A percentile compares a stretch with the other conserved stretches of the same genome.
phyloP scores from a whole-genome alignment of 2,329 filamentous ascomycete species.

The Exophiala xenobiotica region DNA sequence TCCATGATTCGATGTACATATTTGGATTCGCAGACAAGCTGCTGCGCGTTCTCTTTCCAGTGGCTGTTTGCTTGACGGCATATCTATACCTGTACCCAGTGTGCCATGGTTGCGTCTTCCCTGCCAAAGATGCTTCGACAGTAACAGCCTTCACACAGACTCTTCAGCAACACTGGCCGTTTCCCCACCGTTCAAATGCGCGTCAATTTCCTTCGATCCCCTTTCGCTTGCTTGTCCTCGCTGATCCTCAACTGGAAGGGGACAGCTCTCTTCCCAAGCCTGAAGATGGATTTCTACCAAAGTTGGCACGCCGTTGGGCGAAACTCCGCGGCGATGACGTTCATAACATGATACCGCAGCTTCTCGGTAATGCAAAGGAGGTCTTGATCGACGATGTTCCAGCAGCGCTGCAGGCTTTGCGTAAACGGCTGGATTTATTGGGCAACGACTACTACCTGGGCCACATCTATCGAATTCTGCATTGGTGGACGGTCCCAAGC shows the following conservation, averaged over 20 bases:
- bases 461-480: conserved; percentile 81
- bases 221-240: conserved; percentile 83
- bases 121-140: conserved; percentile 46
- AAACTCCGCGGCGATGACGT: background rate
- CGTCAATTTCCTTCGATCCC: conserved; percentile 53
- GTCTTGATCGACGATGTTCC: conserved; percentile 67
- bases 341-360: background rate
- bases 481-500: conserved; percentile 81
- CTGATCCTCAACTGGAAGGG: conserved; percentile 91
- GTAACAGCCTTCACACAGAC: conserved; percentile 36
- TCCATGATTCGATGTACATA: conserved; percentile 23
- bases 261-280: conserved; percentile 72
- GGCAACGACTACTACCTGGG: conserved; percentile 95
- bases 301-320: conserved; percentile 41
- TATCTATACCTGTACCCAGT: conserved; percentile 88
- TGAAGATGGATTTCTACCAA: conserved; percentile 46
- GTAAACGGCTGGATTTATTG: conserved; percentile 82
- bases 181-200: conserved; percentile 10
- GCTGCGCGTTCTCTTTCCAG: conserved; percentile 56
- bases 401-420: conserved; percentile 62
- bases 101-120: conserved; percentile 78
- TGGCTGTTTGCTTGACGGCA: conserved; percentile 67
- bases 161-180: conserved; percentile 37
- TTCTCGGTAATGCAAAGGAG: conserved; percentile 6
- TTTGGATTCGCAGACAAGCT: conserved; percentile 31